Conservation (phyloP, 495 filamentous ascomycete species). For the Tuber umbilicatum region DNA sequence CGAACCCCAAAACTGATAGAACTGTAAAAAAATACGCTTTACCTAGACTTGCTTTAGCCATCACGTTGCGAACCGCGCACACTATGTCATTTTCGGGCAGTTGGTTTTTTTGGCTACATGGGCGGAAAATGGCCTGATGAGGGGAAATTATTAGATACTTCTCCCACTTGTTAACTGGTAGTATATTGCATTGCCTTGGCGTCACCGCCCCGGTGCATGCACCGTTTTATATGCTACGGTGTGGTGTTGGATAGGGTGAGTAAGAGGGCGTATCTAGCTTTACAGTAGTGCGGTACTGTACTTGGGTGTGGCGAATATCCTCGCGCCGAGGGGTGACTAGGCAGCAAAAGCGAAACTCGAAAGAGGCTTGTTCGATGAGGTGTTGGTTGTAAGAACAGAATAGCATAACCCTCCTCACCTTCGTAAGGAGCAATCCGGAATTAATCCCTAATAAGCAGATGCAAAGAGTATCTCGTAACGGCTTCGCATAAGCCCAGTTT, state of each 20-base stretch:
- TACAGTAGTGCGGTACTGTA: neutral
- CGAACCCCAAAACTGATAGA: slow-evolving; percentile 1
- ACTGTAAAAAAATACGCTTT: neutral
- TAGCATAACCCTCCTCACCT: neutral
- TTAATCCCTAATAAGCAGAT: neutral
- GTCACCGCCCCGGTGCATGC: neutral
- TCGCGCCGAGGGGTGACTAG: neutral
- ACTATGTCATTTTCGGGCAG: neutral
- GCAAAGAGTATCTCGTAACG: neutral
- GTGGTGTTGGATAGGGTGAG: neutral
- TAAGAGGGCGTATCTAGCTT: neutral
- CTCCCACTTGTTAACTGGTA: neutral
- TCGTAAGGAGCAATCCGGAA: neutral
- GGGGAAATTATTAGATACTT: neutral
- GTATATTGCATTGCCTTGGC: neutral
- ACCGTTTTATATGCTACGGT: neutral
- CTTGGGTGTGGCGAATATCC: neutral
- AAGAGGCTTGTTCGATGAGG: neutral
- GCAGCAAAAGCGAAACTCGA: neutral
- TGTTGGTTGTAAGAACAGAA: neutral
- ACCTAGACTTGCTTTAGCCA: neutral
- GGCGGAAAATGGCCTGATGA: neutral
- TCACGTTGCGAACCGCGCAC: neutral
- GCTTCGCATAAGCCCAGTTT: neutral
- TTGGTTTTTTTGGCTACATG: neutral